Evolutionary conservation across 495 filamentous ascomycete genomes (phyloP).

Genomic region (Tuber brumale): DNA sequence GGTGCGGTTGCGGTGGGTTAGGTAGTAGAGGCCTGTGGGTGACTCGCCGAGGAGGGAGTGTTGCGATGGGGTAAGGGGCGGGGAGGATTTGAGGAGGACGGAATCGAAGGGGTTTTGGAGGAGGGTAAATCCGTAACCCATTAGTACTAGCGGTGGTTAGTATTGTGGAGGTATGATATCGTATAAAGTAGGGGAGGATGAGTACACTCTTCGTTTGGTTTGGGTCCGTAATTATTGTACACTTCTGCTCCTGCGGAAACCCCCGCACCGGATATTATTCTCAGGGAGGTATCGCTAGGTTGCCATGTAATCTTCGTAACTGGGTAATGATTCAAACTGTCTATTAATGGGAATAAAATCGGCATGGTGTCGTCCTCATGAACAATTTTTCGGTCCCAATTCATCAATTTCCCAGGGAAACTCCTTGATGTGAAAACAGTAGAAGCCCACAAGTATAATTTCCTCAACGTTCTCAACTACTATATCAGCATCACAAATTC

Average conservation of each 20-base stretch:
- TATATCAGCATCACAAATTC: not conserved
- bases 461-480: conserved; percentile 46
- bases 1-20: conserved; percentile 12
- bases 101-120: conserved; percentile 52
- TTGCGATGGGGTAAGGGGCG: conserved; percentile 26
- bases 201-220: conserved; percentile 60
- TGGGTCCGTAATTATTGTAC: conserved; percentile 63
- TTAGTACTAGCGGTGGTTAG: conserved; percentile 47
- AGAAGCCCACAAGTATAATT: conserved; percentile 59
- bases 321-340: conserved; percentile 56
- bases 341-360: conserved; percentile 57
- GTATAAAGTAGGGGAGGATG: not conserved
- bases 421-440: conserved; percentile 57
- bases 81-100: conserved; percentile 33
- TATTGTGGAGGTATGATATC: not conserved
- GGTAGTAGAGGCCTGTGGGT: conserved; percentile 21
- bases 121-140: conserved; percentile 64
- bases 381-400: conserved; percentile 14
- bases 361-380: conserved; percentile 39
- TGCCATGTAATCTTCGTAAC: conserved; percentile 58
- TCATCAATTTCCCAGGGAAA: conserved; percentile 43
- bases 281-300: conserved; percentile 48
- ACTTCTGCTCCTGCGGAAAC: conserved; percentile 52
- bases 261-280: conserved; percentile 48
- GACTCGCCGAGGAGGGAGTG: conserved; percentile 2